These are phyloP conservation scores for Rhizophagus prolifer DNA, from an alignment of 192 early-diverging fungal species.

Conservation along the genomic window DNA sequence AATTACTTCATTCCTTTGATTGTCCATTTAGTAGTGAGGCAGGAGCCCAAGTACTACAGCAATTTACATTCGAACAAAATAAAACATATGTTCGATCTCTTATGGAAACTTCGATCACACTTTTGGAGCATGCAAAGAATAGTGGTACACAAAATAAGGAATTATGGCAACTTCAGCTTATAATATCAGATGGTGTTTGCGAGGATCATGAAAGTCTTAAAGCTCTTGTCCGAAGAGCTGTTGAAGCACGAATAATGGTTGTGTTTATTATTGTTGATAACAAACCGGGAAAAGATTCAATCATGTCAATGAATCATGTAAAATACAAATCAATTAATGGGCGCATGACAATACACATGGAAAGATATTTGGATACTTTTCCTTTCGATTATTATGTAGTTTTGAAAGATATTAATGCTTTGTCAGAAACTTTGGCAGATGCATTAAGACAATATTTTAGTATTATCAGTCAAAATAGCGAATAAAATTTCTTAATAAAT, in stretches of 20 bases:
- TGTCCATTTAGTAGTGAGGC: conserved; percentile 84
- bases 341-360: conserved; percentile 65
- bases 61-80: conserved; percentile 90
- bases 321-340: conserved; percentile 70
- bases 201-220: conserved; percentile 88
- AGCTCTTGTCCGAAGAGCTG: conserved; percentile 80
- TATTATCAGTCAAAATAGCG: conserved; percentile 54
- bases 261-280: conserved; percentile 96
- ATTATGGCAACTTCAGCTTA: conserved; percentile 94
- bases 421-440: conserved; percentile 88
- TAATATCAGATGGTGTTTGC: conserved; percentile 96
- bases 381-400: conserved; percentile 98
- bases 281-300: conserved; percentile 77
- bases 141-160: conserved; percentile 55
- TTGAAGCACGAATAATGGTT: conserved; percentile 86
- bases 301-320: conserved; percentile 88
- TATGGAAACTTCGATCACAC: conserved; percentile 79
- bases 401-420: conserved; percentile 79
- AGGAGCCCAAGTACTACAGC: conserved; percentile 85
- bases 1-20: conserved; percentile 94
- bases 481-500: not conserved
- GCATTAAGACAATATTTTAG: conserved; percentile 96
- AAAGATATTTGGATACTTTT: conserved; percentile 91
- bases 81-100: conserved; percentile 84
- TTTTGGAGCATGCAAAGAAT: conserved; percentile 75